Evolutionary conservation across 2,329 filamentous ascomycete species (phyloP).

Genomic region (Parafenestella ontariensis): DNA sequence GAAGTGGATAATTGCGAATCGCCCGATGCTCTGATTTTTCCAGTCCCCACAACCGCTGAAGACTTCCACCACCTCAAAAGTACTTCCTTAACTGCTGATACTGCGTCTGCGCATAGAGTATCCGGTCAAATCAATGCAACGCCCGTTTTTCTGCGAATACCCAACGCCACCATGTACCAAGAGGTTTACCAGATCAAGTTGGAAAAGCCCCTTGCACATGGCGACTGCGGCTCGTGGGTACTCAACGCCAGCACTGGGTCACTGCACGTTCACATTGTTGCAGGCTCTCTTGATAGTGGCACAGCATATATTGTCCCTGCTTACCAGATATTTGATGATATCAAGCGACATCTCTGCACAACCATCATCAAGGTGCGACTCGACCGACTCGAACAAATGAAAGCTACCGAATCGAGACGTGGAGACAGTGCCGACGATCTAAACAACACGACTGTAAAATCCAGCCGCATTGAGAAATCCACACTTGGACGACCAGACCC

Average conservation of each 20-base stretch:
- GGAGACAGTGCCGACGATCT: not conserved
- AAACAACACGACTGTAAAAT: not conserved
- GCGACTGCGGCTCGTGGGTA: slow-evolving; percentile 27
- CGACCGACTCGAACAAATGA: not conserved
- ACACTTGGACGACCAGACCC: not conserved
- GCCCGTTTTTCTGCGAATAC: slow-evolving; percentile 10
- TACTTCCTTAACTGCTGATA: not conserved
- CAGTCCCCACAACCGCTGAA: not conserved
- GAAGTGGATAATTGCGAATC: not conserved
- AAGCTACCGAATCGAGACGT: not conserved
- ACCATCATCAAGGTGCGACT: not conserved
- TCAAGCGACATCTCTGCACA: slow-evolving; percentile 3
- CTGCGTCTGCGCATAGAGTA: not conserved
- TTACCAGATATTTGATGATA: slow-evolving; percentile 16
- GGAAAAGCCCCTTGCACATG: slow-evolving; percentile 5
- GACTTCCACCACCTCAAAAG: not conserved
- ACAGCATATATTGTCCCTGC: slow-evolving; percentile 21
- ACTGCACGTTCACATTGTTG: slow-evolving; percentile 27
- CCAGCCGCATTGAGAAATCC: not conserved
- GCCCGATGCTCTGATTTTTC: not conserved
- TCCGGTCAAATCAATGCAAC: slow-evolving; percentile 2
- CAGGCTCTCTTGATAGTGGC: slow-evolving; percentile 7
- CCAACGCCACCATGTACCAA: slow-evolving; percentile 7
- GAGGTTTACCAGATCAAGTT: slow-evolving; percentile 17
- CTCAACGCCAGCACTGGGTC: slow-evolving; percentile 3